Percentiles rank a stretch among this genome's conserved stretches.
These are phyloP conservation scores for Mortierella sp. DNA, from an alignment of 371 early-diverging fungal genomes.

Conservation along the genomic window DNA sequence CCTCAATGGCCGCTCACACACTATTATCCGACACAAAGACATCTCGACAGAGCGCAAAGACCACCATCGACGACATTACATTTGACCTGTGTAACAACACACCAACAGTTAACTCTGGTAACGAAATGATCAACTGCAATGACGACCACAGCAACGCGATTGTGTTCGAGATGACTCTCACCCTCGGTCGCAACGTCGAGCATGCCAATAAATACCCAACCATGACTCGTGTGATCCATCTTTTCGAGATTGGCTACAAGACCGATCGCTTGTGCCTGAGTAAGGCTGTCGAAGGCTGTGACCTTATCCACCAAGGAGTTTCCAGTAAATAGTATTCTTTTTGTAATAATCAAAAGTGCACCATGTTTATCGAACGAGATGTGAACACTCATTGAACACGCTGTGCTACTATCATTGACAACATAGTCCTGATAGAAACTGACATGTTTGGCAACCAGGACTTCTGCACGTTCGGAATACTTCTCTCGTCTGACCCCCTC, in stretches of 20 bases:
- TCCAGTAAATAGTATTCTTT: background rate
- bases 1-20: background rate
- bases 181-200: background rate
- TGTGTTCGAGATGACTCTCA: background rate
- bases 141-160: background rate
- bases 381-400: background rate
- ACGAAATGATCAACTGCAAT: background rate
- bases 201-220: background rate
- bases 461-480: constrained; percentile 10
- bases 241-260: constrained; percentile 10
- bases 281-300: background rate
- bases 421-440: constrained; percentile 11
- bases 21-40: background rate
- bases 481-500: background rate
- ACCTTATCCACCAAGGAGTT: constrained; percentile 12
- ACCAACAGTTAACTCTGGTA: background rate
- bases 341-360: background rate
- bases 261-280: background rate
- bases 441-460: background rate
- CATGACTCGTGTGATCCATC: constrained; percentile 13
- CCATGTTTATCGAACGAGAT: background rate
- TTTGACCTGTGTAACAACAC: background rate
- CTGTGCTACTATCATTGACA: background rate
- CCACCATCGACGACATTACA: background rate
- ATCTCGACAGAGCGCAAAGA: background rate